phyloP scores from a whole-genome alignment of 768 basidiomycete genomes.

The Symmetrospora coprosmae region DNA sequence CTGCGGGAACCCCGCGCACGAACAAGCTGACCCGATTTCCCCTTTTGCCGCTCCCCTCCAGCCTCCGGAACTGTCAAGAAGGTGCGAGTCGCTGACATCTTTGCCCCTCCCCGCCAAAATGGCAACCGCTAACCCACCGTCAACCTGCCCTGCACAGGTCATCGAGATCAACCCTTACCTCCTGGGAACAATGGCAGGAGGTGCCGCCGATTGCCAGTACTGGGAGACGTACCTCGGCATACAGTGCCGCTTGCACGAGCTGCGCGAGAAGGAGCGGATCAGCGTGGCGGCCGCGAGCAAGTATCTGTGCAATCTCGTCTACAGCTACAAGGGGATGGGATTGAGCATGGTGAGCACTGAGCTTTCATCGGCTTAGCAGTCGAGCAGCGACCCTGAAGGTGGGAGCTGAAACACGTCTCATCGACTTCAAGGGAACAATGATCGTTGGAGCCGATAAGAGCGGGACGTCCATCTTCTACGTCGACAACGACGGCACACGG shows the following conservation, averaged over 20 bases:
- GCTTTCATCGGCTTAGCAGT: not conserved
- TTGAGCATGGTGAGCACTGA: conserved; percentile 92
- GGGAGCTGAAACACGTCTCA: not conserved
- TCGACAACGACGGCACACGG: conserved; percentile 90
- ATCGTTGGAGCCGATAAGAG: conserved; percentile 99
- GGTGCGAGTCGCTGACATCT: not conserved
- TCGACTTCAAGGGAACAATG: conserved; percentile 61
- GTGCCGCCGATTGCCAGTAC: conserved; percentile 92
- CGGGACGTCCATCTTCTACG: conserved; percentile 88
- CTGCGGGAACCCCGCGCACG: not conserved
- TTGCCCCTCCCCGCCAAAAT: not conserved
- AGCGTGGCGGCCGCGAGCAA: conserved; percentile 99
- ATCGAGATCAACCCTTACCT: conserved; percentile 99
- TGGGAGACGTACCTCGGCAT: conserved; percentile 99
- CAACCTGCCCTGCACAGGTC: conserved; percentile 40
- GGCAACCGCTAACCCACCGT: not conserved
- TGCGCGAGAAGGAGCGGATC: conserved; percentile 87
- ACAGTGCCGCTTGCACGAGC: conserved; percentile 89
- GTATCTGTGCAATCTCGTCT: conserved; percentile 90
- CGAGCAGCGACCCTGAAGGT: not conserved
- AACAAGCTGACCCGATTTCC: not conserved
- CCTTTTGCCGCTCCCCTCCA: not conserved
- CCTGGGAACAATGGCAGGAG: conserved; percentile 99
- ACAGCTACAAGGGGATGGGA: conserved; percentile 98
- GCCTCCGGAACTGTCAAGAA: conserved; percentile 36